Evolutionary conservation across 2,329 filamentous ascomycete species (phyloP), one percentile per base, ranked within the genome.

Genomic region (Aspergillus fumigatus): DNA sequence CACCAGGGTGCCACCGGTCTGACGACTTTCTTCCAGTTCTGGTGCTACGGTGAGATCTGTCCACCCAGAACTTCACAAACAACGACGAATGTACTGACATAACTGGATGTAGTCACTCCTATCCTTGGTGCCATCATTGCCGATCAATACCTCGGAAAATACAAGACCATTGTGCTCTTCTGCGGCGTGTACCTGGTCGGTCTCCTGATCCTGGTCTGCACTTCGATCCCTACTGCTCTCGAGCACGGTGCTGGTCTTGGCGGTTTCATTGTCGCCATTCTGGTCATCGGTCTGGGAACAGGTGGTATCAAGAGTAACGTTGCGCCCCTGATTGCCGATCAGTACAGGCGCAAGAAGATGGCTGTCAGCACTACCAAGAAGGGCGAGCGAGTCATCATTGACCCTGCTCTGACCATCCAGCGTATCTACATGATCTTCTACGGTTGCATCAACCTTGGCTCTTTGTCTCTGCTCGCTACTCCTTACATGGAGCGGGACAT

Each of bases 371-470:
- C 73, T 17, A 68, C 67, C 45, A 71, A 74, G 59, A 76, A 74
- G 48, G 81, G 80, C 21, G 75, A 82, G 67, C 76, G 78, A 19
- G 84, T 89, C 53, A 80, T 90, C 60, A 81, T 88, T 26, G 86
- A 89, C 63, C 86, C 86, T 0, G 78, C 82, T 41, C 77, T 88
- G 54, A 89, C 87, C 1, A 82, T 86, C 59, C 83, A 87, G 65
- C 80, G 85, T 50, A 84, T 89, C 59, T 89, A 88, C 77, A 88
- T 85, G 84, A 82, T 89, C 67, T 90, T 89, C 76, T 90, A 90
- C 73, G 80, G 81, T 70, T 87, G 84, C 73, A 89, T 90, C 68
- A 90, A 91, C 72, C 63, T 91, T 17, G 88, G 88, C n/a, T 83
- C 85, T 1, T 77, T 92, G 6, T 88, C 84, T 0, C 77, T 84